phyloP scores from a whole-genome alignment of 257 asterid genomes.

The Penstemon davidsonii region DNA sequence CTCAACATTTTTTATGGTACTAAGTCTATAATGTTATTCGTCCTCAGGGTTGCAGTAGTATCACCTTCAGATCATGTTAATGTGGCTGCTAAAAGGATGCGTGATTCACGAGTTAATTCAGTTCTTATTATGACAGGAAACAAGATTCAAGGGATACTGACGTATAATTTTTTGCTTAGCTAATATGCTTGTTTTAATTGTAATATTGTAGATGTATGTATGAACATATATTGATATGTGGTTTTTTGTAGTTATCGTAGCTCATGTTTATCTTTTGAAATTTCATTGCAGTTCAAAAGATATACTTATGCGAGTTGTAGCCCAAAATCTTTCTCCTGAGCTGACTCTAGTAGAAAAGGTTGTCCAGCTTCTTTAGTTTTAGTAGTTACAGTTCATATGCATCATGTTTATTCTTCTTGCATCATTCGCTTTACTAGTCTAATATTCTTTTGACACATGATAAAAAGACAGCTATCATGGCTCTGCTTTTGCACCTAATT shows the following conservation, averaged over 20 bases:
- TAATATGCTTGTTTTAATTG: constrained; percentile 10
- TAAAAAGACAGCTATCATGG: constrained; percentile 12
- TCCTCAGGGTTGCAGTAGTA: constrained; percentile 71
- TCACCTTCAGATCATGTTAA: constrained; percentile 76
- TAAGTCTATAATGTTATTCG: constrained; percentile 29
- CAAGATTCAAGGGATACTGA: constrained; percentile 85
- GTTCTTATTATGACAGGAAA: constrained; percentile 64
- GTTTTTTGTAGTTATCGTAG: neutral
- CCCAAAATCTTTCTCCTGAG: constrained; percentile 86
- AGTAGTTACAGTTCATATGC: constrained; percentile 18
- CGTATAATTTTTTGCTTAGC: constrained; percentile 47
- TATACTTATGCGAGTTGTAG: constrained; percentile 87
- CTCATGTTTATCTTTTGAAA: constrained; percentile 22
- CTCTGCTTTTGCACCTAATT: constrained; percentile 15
- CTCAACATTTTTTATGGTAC: constrained; percentile 23
- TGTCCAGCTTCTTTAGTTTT: constrained; percentile 23
- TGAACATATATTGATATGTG: neutral
- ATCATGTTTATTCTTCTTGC: neutral
- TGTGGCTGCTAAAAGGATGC: constrained; percentile 91
- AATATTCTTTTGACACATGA: neutral
- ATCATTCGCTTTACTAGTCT: constrained; percentile 12
- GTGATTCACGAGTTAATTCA: constrained; percentile 79
- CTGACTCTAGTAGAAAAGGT: constrained; percentile 93
- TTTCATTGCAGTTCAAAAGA: constrained; percentile 73
- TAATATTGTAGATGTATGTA: neutral